Evolutionary conservation across 2,329 filamentous ascomycete genomes (phyloP).

Genomic region (Alternaria incomplexa): DNA sequence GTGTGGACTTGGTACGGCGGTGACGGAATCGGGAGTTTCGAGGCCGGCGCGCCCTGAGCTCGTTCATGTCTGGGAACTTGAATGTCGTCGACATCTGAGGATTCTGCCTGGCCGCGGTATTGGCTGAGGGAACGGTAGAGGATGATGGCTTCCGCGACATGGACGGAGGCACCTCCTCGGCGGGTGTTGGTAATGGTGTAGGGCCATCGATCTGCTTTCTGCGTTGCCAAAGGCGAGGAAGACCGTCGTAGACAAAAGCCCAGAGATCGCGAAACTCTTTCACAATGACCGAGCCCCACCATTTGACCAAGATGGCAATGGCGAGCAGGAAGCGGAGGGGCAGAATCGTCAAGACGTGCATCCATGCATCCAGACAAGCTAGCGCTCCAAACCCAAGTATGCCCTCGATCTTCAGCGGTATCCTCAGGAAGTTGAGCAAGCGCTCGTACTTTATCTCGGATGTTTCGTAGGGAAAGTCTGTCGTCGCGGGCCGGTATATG

Average conservation of each 20-base stretch:
- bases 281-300: constrained; percentile 75
- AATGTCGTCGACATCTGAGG: constrained; percentile 28
- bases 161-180: constrained; percentile 35
- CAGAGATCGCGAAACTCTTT: constrained; percentile 76
- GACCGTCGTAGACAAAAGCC: constrained; percentile 78
- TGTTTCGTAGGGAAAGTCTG: constrained; percentile 83
- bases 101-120: constrained; percentile 32
- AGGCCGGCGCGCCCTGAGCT: constrained; percentile 33
- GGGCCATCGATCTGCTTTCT: constrained; percentile 53
- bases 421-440: constrained; percentile 82
- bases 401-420: constrained; percentile 82
- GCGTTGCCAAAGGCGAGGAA: constrained; percentile 77
- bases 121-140: constrained; percentile 20
- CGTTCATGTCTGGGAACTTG: constrained; percentile 37
- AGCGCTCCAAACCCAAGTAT: constrained; percentile 86
- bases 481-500: constrained; percentile 63
- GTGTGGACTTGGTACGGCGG: constrained; percentile 79
- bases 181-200: constrained; percentile 34
- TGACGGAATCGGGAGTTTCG: constrained; percentile 58
- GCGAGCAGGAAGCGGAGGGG: constrained; percentile 88
- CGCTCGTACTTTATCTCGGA: constrained; percentile 91
- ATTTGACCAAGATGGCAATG: constrained; percentile 74
- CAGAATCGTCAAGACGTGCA: constrained; percentile 95
- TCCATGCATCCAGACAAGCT: constrained; percentile 93
- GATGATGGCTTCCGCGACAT: constrained; percentile 36